Evolutionary conservation across 495 filamentous ascomycete genomes (phyloP).

Genomic region (Penicillium salamii): DNA sequence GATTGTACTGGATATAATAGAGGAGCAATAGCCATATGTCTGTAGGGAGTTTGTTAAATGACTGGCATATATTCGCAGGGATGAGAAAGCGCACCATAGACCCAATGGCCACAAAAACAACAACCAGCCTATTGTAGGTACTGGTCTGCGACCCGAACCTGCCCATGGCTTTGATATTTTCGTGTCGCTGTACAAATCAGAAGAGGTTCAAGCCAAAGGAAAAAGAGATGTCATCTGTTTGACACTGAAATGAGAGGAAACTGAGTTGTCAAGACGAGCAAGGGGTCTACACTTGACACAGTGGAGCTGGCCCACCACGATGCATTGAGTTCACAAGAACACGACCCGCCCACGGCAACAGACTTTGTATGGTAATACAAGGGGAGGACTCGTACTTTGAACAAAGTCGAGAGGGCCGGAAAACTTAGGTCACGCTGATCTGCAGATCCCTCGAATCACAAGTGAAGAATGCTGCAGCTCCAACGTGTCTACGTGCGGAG

Average conservation of each 20-base stretch:
- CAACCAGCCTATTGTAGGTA: slow-evolving; percentile 33
- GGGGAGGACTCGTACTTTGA: background rate
- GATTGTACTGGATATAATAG: slow-evolving; percentile 50
- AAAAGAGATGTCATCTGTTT: no score
- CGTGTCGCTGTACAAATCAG: background rate
- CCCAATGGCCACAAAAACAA: slow-evolving; percentile 36
- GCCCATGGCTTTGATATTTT: slow-evolving; percentile 1
- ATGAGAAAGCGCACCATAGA: slow-evolving; percentile 27
- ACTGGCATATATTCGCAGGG: background rate
- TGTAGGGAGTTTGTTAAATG: slow-evolving; percentile 1
- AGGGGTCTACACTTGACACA: slow-evolving; percentile 1
- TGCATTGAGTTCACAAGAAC: slow-evolving; percentile 5
- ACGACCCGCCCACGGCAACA: background rate
- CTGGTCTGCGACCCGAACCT: slow-evolving; percentile 29
- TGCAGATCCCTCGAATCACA: slow-evolving; percentile 1
- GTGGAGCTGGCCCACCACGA: slow-evolving; percentile 8
- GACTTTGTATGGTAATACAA: background rate
- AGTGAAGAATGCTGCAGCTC: background rate
- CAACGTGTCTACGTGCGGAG: background rate
- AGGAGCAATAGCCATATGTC: slow-evolving; percentile 49
- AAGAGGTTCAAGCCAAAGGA: background rate
- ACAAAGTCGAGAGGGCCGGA: background rate
- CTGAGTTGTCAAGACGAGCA: slow-evolving; percentile 2
- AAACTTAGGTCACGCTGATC: background rate
- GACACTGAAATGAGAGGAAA: background rate